Base-by-base conservation (phyloP, 768 basidiomycete species). In the Kwoniella mangroviensis region DNA sequence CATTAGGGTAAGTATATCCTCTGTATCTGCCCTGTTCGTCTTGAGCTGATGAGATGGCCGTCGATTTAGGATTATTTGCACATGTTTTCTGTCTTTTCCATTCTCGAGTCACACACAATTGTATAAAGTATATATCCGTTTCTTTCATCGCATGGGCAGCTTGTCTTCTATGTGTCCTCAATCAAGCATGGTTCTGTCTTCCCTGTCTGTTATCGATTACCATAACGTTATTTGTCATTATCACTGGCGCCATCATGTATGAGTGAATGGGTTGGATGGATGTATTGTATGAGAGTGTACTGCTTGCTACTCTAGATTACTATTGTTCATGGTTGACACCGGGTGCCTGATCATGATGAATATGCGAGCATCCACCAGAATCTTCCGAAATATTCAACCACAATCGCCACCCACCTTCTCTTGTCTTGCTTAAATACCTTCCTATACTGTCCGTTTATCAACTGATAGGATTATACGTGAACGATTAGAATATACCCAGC, bases 351-450 rank as follows among this genome's bases (percentile, higher is more conserved):
- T 3, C 15, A 1, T 17, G 9, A 21, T 2, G 56, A 60, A 12
- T 26, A 21, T 41, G 11, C 67, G 15, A 55, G 69, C 22, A 43
- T 59, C 17, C 26, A 58, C 69, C 52, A 65, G 69, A 70, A 70
- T 45, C 24, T 70, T 70, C 69, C 45, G 58, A 51, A 51, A 43
- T 17, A 40, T 49, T 49, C 45, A 49, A 12, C 12, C 19, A 15
- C 24, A 21, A 49, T 69, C 63, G 67, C 67, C 67, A 69, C 67
- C 67, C 67, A 56, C 11, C 53, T 67, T 45, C 12, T 41, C 7
- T 19, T 52, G 24, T 52, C 10, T 10, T 28, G 34, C n/a, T 42
- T 28, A 13, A n/a, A 15, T 43, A 42, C 43, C 26, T 24, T 9
- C 19, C 2, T 15, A 24, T 34, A 34, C 34, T 7, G 6, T 34